Percentiles rank a stretch among this genome's conserved stretches.
phyloP scores from a whole-genome alignment of 257 asterid species.

The Ilex asprella region DNA sequence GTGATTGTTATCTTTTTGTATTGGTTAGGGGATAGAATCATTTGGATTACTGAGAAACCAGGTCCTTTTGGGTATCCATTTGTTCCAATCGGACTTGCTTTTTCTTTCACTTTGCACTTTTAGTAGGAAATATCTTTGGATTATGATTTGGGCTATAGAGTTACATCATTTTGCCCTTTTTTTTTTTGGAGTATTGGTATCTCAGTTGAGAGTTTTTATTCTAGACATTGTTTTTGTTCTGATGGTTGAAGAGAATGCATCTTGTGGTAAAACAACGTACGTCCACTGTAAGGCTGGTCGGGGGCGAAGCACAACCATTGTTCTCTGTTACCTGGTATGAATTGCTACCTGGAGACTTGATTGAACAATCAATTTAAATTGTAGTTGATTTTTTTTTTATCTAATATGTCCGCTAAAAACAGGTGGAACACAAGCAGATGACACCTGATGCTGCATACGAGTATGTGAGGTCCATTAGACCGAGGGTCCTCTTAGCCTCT shows the following conservation, averaged over 20 bases:
- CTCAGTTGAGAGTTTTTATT: no score
- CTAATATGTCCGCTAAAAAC: neutral
- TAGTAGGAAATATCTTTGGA: no score
- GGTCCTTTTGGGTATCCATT: no score
- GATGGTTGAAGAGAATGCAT: conserved; percentile 43
- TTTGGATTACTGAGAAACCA: no score
- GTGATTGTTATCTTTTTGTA: no score
- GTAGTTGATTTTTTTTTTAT: neutral
- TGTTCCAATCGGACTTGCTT: no score
- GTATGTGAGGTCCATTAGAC: conserved; percentile 74
- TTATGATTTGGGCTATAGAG: no score
- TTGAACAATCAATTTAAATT: neutral
- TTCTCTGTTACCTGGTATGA: conserved; percentile 84
- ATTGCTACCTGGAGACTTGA: conserved; percentile 2
- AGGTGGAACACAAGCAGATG: conserved; percentile 84
- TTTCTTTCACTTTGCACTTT: no score
- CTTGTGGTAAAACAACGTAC: conserved; percentile 62
- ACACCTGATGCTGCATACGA: conserved; percentile 60
- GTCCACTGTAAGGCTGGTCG: conserved; percentile 98
- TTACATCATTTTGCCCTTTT: neutral
- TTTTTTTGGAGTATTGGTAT: neutral
- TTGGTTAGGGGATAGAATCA: no score
- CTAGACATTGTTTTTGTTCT: conserved; percentile 1
- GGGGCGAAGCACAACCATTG: conserved; percentile 95
- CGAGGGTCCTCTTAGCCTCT: conserved; percentile 76